Evolutionary conservation across 257 asterid species (phyloP).

Genomic region (Agastache rugosa): DNA sequence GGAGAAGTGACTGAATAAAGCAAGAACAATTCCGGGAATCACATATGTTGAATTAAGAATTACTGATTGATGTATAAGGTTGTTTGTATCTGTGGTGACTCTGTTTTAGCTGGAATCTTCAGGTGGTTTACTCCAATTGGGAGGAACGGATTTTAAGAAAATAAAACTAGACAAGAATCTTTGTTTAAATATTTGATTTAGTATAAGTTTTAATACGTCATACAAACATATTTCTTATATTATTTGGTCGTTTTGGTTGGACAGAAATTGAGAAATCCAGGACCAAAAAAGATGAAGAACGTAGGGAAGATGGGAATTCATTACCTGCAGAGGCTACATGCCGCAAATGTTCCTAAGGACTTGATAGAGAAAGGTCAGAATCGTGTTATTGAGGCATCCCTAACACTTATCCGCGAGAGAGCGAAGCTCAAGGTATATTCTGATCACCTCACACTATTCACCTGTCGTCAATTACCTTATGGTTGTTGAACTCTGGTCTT

Average conservation of each 20-base stretch:
- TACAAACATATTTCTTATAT: not conserved
- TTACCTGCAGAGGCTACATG: slow-evolving; percentile 75
- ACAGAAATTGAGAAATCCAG: slow-evolving; percentile 31
- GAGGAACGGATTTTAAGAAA: not conserved
- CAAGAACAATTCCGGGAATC: not conserved
- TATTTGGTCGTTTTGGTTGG: not conserved
- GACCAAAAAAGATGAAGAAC: slow-evolving; percentile 57
- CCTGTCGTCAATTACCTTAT: not conserved
- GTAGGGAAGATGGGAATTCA: slow-evolving; percentile 80
- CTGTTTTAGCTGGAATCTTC: slow-evolving; percentile 7
- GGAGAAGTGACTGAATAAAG: slow-evolving; percentile 5
- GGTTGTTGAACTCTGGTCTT: slow-evolving; percentile 3
- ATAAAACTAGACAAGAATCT: not conserved
- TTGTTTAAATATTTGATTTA: not conserved
- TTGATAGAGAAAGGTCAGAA: slow-evolving; percentile 90
- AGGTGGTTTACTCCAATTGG: not conserved
- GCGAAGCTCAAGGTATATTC: slow-evolving; percentile 89
- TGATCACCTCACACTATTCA: not conserved
- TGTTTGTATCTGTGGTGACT: not conserved
- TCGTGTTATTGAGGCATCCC: slow-evolving; percentile 97
- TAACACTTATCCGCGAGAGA: slow-evolving; percentile 95
- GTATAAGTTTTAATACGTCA: not conserved
- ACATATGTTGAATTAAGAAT: not conserved
- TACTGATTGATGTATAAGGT: not conserved
- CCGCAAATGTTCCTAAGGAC: slow-evolving; percentile 80